phyloP scores from a whole-genome alignment of 192 early-diverging fungal species.

The Piromyces sp. region DNA sequence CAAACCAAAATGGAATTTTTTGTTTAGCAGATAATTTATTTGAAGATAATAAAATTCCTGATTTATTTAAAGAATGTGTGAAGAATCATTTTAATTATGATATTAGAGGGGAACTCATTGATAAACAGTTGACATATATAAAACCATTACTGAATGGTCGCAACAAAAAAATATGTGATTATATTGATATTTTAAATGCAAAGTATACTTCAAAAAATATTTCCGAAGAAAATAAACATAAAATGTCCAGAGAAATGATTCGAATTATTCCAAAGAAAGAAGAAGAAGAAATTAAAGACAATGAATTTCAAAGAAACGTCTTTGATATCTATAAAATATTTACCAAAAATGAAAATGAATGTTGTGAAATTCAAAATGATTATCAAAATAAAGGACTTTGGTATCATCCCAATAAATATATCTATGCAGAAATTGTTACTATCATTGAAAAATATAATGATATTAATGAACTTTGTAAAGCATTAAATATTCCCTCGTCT shows the following conservation, averaged over 20 bases:
- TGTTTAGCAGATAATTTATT: not conserved
- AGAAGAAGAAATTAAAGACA: no score
- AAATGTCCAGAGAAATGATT: not conserved
- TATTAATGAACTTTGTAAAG: no score
- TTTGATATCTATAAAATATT: not conserved
- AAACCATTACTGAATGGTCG: not conserved
- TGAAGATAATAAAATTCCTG: not conserved
- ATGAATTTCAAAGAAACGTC: not conserved
- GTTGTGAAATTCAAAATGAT: not conserved
- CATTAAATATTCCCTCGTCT: no score
- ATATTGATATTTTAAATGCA: not conserved
- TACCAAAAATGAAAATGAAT: not conserved
- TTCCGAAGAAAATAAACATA: not conserved
- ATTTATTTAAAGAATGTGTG: not conserved
- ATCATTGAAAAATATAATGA: not conserved
- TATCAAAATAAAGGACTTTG: not conserved
- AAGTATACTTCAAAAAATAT: not conserved
- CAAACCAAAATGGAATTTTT: not conserved
- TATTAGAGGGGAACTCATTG: not conserved
- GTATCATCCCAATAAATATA: not conserved
- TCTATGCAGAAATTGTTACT: not conserved
- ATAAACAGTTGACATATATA: not conserved
- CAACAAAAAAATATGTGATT: not conserved
- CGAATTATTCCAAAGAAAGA: not conserved
- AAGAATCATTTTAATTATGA: not conserved